Base-by-base conservation (phyloP, 805 yeast species). In the Candida ponderosae region DNA sequence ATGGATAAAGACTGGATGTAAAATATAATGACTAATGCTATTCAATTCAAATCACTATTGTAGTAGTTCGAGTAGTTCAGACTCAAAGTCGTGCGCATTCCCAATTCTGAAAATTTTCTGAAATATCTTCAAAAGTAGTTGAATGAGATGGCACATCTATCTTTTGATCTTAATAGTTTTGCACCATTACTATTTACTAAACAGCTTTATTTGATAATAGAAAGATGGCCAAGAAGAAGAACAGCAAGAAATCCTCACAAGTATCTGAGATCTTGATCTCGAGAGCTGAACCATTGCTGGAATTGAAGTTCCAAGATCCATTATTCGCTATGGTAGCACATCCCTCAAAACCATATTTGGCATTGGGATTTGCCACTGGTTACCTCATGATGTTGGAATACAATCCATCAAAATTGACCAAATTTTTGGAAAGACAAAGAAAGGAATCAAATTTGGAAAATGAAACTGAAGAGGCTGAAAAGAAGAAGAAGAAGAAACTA, bases 331-430 rank as follows among this genome's bases (percentile, higher is more conserved):
- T 79, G 15, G 83, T 82, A 10, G 79, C 87, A 18, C 96, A 89
- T 53, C 97, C 97, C 0, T 60, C 76, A 9, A 59, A 68, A 45
- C 82, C 82, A 5, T 56, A 81, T 4, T 50, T 85, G 13, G 71
- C 76, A 0, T 63, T 79, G 10, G 97, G 96, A 0, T 63, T 83
- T n/a, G 93, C 86, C 0, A 76, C 86, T 2, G 97, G 97, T 2
- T 79, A 79, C 49, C 72, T 88, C 0, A 72, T 66, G 43, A 69
- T 87, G 40, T 65, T 75, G 36, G 57, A 63, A 30, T 89, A 88
- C 47, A 71, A 79, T 40, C 66, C 69, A 0, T 70, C 63, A 1
- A 46, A 49, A 29, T 59, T 80, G 18, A 71, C 68, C 34, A 62
- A 61, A 1, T 40, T 23, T 23, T 56, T 47, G 35, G 48, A 33